These are phyloP conservation scores for Ophiostoma australiae DNA, from an alignment of 2,329 filamentous ascomycete species.

Conservation along the genomic window DNA sequence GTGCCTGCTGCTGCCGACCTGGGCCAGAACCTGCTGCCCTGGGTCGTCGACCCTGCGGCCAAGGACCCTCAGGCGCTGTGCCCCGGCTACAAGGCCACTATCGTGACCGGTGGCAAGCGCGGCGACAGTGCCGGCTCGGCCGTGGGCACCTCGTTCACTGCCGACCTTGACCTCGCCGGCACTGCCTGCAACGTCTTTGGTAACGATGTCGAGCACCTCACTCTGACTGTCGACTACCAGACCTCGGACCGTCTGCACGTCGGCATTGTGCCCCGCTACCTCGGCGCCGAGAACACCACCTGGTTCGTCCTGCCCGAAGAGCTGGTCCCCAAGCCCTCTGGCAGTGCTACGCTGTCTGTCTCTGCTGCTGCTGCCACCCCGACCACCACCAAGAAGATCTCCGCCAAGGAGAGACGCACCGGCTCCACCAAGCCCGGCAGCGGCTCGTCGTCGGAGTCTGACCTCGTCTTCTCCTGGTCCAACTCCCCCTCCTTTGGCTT, in stretches of 20 bases:
- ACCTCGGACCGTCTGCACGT: constrained; percentile 58
- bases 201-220: constrained; percentile 63
- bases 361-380: neutral
- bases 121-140: constrained; percentile 7
- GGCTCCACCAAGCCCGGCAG: neutral
- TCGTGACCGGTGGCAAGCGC: constrained; percentile 40
- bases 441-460: neutral
- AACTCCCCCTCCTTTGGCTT: constrained; percentile 49
- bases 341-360: constrained; percentile 9
- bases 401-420: constrained; percentile 9
- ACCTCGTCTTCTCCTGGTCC: constrained; percentile 34
- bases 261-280: constrained; percentile 60
- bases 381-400: constrained; percentile 2
- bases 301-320: constrained; percentile 64
- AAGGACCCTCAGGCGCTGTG: constrained; percentile 60
- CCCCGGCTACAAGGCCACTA: constrained; percentile 63
- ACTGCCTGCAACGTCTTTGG: constrained; percentile 72
- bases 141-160: constrained; percentile 49
- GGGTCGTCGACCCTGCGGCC: constrained; percentile 59
- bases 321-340: constrained; percentile 53
- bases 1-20: constrained; percentile 43
- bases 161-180: constrained; percentile 65
- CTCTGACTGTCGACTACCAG: constrained; percentile 55
- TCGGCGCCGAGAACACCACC: constrained; percentile 57
- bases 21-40: constrained; percentile 52